Conservation (phyloP, 495 filamentous ascomycete species). For the Penicillium egyptiacum region DNA sequence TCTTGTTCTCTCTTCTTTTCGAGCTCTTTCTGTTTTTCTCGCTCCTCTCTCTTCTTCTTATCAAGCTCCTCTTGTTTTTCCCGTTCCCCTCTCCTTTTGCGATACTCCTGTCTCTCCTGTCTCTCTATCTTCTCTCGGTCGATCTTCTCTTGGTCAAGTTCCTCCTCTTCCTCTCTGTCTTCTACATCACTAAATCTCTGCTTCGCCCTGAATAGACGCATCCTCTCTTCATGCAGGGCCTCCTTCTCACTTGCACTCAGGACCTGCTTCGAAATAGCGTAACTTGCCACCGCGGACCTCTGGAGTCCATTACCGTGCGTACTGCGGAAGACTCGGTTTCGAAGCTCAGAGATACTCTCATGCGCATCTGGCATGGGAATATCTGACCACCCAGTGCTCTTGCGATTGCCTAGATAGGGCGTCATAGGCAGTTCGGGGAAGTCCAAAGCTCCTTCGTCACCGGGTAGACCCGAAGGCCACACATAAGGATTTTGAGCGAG, state of each 20-base stretch:
- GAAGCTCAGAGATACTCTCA: neutral
- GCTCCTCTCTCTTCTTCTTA: neutral
- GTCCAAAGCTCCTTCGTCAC: constrained; percentile 7
- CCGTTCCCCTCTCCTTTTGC: neutral
- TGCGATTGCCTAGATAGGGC: neutral
- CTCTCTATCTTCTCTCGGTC: neutral
- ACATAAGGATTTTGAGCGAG: neutral
- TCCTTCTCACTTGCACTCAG: neutral
- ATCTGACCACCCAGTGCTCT: neutral
- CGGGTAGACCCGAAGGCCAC: constrained; percentile 5
- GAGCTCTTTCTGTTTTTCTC: neutral
- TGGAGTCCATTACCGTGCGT: neutral
- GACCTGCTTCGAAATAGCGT: neutral
- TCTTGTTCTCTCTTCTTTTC: neutral
- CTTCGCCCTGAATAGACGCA: too few species aligned
- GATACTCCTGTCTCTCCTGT: neutral
- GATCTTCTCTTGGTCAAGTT: neutral
- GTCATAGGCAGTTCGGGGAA: constrained; percentile 5
- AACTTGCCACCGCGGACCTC: neutral
- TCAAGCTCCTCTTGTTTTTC: neutral
- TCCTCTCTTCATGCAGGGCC: neutral
- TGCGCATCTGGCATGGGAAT: constrained; percentile 3
- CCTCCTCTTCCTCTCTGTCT: neutral
- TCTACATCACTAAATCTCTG: neutral
- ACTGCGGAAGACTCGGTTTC: neutral